Evolutionary conservation across 495 filamentous ascomycete genomes (phyloP).

Genomic region (Penicillium maclennaniae): DNA sequence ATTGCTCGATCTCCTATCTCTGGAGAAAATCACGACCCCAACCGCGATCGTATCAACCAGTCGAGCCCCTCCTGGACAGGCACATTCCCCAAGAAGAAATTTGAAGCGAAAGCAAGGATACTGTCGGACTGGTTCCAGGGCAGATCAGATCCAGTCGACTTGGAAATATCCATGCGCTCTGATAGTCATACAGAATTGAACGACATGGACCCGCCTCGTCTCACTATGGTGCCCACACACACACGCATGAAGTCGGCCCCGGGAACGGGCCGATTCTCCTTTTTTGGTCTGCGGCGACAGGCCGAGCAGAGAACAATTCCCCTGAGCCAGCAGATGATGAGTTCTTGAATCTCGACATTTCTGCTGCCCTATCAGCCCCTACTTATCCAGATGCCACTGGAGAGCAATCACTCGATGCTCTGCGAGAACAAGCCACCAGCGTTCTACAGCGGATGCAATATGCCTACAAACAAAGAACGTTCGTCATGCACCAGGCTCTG

Average conservation of each 20-base stretch:
- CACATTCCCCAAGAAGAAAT: conserved; percentile 38
- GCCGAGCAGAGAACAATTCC: conserved; percentile 19
- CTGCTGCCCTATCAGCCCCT: conserved; percentile 59
- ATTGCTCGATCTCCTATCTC: conserved; percentile 28
- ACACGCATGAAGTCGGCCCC: conserved; percentile 36
- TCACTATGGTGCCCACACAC: conserved; percentile 25
- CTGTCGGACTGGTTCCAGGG: conserved; percentile 52
- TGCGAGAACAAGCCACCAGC: conserved; percentile 64
- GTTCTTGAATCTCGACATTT: conserved; percentile 61
- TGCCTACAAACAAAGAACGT: conserved; percentile 63
- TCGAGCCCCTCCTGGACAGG: conserved; percentile 25
- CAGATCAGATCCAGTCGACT: conserved; percentile 44
- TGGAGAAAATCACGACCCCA: conserved; percentile 17
- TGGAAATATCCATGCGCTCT: conserved; percentile 28
- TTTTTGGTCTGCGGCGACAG: conserved; percentile 37
- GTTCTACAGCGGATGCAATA: conserved; percentile 62
- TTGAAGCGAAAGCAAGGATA: conserved; percentile 39
- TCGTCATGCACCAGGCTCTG: conserved; percentile 54
- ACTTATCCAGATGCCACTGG: conserved; percentile 44
- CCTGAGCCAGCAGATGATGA: conserved; percentile 53
- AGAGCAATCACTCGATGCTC: conserved; percentile 65
- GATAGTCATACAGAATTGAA: conserved; percentile 21
- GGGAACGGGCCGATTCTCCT: conserved; percentile 32
- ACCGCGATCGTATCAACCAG: conserved; percentile 14
- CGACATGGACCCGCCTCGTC: conserved; percentile 16